Percentiles rank a stretch among this genome's conserved stretches.
phyloP scores from a whole-genome alignment of 306 rosid species.

The Bauhinia variegata region DNA sequence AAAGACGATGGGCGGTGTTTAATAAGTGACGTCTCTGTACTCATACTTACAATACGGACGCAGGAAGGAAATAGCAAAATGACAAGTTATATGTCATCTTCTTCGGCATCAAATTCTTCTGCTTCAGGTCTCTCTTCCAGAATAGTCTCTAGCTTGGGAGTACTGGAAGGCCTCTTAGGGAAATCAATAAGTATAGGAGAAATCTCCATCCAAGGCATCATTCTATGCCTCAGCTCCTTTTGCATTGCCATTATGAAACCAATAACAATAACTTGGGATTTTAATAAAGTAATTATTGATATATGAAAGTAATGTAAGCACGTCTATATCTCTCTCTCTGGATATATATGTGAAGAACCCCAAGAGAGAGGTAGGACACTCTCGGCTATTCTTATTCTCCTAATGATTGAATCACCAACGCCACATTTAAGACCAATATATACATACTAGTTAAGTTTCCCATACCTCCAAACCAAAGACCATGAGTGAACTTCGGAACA shows the following conservation, averaged over 20 bases:
- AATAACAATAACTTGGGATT: no score
- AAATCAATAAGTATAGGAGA: slow-evolving; percentile 53
- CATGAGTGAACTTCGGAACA: slow-evolving; percentile 4
- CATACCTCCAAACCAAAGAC: slow-evolving; percentile 2
- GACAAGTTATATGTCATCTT: no score
- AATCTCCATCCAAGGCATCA: slow-evolving; percentile 60
- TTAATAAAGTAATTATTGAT: no score
- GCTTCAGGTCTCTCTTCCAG: slow-evolving; percentile 50
- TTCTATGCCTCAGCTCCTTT: slow-evolving; percentile 26
- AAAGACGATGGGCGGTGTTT: no score
- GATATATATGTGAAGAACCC: no score
- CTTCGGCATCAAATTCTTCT: slow-evolving; percentile 13
- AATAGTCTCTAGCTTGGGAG: slow-evolving; percentile 56
- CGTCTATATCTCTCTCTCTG: no score
- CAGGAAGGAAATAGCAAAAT: not conserved
- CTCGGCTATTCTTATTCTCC: no score
- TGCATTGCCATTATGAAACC: slow-evolving; percentile 36
- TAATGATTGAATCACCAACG: not conserved
- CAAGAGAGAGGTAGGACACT: no score
- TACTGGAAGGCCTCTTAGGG: slow-evolving; percentile 41
- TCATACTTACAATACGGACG: slow-evolving; percentile 37
- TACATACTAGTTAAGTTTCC: not conserved
- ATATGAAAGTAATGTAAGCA: no score
- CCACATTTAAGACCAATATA: not conserved
- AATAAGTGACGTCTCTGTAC: slow-evolving; percentile 26